Evolutionary conservation across 2,329 filamentous ascomycete genomes (phyloP), one percentile per base, ranked within the genome.

Genomic region (Tolypocladium pustulatum): DNA sequence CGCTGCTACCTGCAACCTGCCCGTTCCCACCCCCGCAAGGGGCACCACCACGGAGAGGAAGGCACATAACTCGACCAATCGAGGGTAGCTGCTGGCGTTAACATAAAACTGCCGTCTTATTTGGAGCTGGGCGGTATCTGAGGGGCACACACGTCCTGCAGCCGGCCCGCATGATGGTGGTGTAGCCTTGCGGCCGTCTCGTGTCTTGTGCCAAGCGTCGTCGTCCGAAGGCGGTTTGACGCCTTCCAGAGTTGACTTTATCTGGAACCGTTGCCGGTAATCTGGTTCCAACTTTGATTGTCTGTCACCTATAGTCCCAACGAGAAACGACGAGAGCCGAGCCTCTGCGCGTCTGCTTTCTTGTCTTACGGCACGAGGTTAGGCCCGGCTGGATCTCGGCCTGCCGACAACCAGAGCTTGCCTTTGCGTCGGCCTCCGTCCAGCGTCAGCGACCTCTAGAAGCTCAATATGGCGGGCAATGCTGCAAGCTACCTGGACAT

Each of bases 401-500:
- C 38, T 25, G 30, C 46, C 46, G 58, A 40, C 43, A 32, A 38
- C 36, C 25, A 58, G 34, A 43, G 32, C 36, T 37, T 41, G 46
- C 51, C n/a, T 54, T 30, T 55, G 32, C 40, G 36, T 40, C 41
- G 17, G 27, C 8, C 10, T 12, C 53, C 36, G 38, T 13, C 38
- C 20, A 22, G 27, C 40, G 25, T n/a, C 17, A 51, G 32, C 40
- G 13, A 17, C 9, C 34, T 38, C 46, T 34, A 22, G 22, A 17
- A 25, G 10, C n/a, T 37, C 51, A 61, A 20, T 20, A 62, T 63
- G 61, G 58, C 60, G 13, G 57, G 51, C 52, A 57, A 57, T 38
- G 52, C 57, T 17, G 58, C 56, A 22, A 56, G 32, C 40, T 63
- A 58, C 36, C 54, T 63, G 40, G 61, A 61, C 12, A 34, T 63